Evolutionary conservation across 2,329 filamentous ascomycete species (phyloP), one percentile per base, ranked within the genome.

Genomic region (Aureobasidium vineae): DNA sequence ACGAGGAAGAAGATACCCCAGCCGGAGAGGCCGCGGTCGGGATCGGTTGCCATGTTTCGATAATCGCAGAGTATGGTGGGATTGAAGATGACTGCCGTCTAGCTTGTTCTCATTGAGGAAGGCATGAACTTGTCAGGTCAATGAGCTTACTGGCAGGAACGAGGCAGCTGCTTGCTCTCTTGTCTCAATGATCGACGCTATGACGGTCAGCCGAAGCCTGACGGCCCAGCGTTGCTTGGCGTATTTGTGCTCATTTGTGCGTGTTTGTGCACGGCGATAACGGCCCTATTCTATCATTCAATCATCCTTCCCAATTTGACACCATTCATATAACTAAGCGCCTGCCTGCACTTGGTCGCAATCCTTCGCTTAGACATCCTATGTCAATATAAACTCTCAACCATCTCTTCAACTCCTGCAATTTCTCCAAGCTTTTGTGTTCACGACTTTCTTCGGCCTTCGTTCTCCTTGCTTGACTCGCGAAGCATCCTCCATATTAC

Each of bases 1-100:
- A 91, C 83, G 75, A 96, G 87, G 76, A 92, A 84, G 79, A 93
- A 86, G 69, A 88, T 84, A 74, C 88, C 87, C 70, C 84, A 74
- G 71, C 74, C 75, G 60, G 70, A 67, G 23, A 63, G 52, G 57
- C 65, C 68, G 54, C 53, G 53, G 38, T 70, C 57, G 52, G 65
- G 59, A 63, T 63, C 40, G 60, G 43, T 52, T 40, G 64, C 53
- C 67, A 68, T 68, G 21, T 31, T 65, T 23, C 38, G n/a, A 3
- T 1, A 33, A 19, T 45, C 41, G 21, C 59, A 41, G 45, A 11
- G 31, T 16, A 16, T 5, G 41, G 11, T n/a, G 19, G 36, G 6
- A 31, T 16, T 21, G 19, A 41, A 47, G 5, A 10, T 33, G 16
- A 38, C 60, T 63, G 21, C 38, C 36, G 59, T 33, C 45, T 63